phyloP scores from a whole-genome alignment of 2,329 filamentous ascomycete species.

The Raffaelea ambrosiae region DNA sequence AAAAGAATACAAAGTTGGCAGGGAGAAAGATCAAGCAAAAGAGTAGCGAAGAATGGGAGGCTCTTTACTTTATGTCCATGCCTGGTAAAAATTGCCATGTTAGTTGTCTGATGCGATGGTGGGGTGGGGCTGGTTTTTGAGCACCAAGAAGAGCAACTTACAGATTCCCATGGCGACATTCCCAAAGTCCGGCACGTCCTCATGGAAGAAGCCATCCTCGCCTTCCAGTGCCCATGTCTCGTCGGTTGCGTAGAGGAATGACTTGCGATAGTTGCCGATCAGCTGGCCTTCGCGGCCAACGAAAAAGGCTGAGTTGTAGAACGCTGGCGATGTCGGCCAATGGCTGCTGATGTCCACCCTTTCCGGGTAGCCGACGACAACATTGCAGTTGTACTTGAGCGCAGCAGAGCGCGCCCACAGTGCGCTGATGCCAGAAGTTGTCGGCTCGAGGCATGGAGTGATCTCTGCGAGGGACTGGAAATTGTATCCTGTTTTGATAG shows the following conservation, averaged over 20 bases:
- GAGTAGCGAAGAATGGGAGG: neutral
- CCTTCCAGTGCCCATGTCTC: constrained; percentile 55
- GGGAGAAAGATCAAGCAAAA: neutral
- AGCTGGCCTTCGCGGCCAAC: constrained; percentile 52
- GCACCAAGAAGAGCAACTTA: no score
- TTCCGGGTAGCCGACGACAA: constrained; percentile 69
- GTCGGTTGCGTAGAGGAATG: constrained; percentile 49
- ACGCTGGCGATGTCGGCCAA: constrained; percentile 44
- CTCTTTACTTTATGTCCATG: constrained; percentile 56
- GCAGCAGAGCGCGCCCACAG: constrained; percentile 64
- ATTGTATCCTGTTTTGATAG: constrained; percentile 54
- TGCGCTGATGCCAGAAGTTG: constrained; percentile 56
- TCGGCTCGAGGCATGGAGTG: constrained; percentile 57
- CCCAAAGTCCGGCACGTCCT: constrained; percentile 37
- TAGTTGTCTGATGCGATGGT: neutral
- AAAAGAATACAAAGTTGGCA: neutral
- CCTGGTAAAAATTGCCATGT: constrained; percentile 18
- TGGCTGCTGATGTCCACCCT: constrained; percentile 41
- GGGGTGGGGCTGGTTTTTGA: no score
- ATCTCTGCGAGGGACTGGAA: constrained; percentile 64
- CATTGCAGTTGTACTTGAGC: constrained; percentile 55
- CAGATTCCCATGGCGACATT: constrained; percentile 51
- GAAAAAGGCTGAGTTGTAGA: constrained; percentile 47
- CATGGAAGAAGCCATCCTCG: constrained; percentile 38
- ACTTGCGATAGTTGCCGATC: constrained; percentile 53